Percentiles rank a stretch among this genome's conserved stretches.
phyloP scores from a whole-genome alignment of 345 rosid genomes.

The Boechera divaricarpa region DNA sequence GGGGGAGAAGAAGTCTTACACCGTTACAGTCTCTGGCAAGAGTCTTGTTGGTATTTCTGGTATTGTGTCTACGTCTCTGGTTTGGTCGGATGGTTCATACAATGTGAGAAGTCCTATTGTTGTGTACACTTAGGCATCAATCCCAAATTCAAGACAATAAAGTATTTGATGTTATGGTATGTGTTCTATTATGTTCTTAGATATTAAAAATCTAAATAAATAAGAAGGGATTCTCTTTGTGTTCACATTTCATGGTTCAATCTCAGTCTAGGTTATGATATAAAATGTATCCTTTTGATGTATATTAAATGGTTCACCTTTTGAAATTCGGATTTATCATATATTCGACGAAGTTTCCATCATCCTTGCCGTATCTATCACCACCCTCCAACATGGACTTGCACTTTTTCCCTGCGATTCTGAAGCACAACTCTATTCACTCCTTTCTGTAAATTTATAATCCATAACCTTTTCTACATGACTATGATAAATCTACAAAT shows the following conservation, averaged over 20 bases:
- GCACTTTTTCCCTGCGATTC: no score
- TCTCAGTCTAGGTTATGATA: neutral
- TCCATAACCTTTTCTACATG: no score
- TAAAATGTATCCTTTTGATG: no score
- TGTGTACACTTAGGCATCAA: slow-evolving; percentile 25
- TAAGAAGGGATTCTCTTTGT: neutral
- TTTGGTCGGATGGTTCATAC: slow-evolving; percentile 42
- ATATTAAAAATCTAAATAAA: neutral
- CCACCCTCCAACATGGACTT: no score
- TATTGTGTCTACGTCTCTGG: slow-evolving; percentile 32
- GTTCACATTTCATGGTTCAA: slow-evolving; percentile 24
- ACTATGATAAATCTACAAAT: no score
- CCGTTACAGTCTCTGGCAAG: slow-evolving; percentile 36
- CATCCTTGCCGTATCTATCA: no score
- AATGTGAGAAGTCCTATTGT: slow-evolving; percentile 43
- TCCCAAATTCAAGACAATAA: neutral
- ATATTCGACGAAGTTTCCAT: no score
- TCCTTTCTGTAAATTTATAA: no score
- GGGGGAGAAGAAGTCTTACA: slow-evolving; percentile 39
- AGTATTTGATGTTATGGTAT: neutral
- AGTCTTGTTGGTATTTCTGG: slow-evolving; percentile 29
- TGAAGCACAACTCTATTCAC: no score
- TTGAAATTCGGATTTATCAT: slow-evolving; percentile 15
- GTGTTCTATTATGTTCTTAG: neutral
- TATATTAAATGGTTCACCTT: neutral